phyloP scores from a whole-genome alignment of 2,329 filamentous ascomycete species.

The Ascochyta clinopodiicola region DNA sequence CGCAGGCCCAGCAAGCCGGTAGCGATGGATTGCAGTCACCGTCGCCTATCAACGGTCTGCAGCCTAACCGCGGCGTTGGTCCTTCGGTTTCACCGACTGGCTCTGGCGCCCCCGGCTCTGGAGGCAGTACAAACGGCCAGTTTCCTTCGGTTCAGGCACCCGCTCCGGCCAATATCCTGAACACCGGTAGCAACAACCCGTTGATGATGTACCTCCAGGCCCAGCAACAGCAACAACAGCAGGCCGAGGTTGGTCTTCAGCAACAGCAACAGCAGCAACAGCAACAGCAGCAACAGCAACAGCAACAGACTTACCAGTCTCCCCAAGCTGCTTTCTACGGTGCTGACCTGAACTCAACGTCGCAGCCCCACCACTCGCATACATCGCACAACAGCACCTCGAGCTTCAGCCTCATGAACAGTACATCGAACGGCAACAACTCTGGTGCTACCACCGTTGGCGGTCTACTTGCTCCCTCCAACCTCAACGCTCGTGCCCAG shows the following conservation, averaged over 20 bases:
- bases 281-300: constrained; percentile 37
- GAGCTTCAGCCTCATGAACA: constrained; percentile 58
- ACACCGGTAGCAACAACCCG: constrained; percentile 81
- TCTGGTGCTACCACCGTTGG: constrained; percentile 73
- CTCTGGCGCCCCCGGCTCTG: constrained; percentile 63
- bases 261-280: constrained; percentile 37
- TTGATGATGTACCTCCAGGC: constrained; percentile 93
- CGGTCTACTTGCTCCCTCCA: constrained; percentile 76
- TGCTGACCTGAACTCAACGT: constrained; percentile 66
- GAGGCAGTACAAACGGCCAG: constrained; percentile 61
- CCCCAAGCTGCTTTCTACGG: constrained; percentile 85
- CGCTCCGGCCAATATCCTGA: constrained; percentile 77
- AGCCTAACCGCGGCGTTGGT: constrained; percentile 59
- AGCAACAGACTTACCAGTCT: constrained; percentile 68
- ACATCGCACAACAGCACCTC: constrained; percentile 62
- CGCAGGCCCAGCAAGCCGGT: constrained; percentile 70
- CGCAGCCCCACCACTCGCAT: constrained; percentile 66
- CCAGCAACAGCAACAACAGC: constrained; percentile 54
- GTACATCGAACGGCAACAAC: constrained; percentile 41
- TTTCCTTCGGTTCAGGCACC: constrained; percentile 66
- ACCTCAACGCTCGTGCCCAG: constrained; percentile 62
- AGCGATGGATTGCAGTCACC: constrained; percentile 64
- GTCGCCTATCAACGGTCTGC: constrained; percentile 64
- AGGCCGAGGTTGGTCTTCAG: constrained; percentile 47
- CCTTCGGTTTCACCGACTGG: constrained; percentile 68